Percentiles rank a stretch among this genome's conserved stretches.
These are phyloP conservation scores for Cutaneotrichosporon cavernicola DNA, from an alignment of 1,284 basidiomycete species.

Conservation along the genomic window DNA sequence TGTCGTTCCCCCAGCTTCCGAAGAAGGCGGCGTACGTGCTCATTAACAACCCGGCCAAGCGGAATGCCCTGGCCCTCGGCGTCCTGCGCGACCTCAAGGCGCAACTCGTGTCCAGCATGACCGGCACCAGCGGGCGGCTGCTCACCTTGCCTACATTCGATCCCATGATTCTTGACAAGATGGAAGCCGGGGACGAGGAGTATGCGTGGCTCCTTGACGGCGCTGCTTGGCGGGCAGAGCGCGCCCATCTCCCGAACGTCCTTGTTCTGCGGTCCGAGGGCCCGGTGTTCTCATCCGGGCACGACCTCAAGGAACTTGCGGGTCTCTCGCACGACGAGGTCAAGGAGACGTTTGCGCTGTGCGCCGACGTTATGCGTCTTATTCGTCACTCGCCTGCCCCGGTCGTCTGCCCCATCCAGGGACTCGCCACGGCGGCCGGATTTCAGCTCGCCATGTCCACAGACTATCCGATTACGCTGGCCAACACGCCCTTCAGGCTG, in stretches of 20 bases:
- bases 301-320: slow-evolving; percentile 27
- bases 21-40: slow-evolving; percentile 22
- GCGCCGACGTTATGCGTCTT: slow-evolving; percentile 26
- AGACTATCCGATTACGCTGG: slow-evolving; percentile 26
- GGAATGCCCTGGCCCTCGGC: slow-evolving; percentile 25
- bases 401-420: slow-evolving; percentile 23
- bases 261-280: slow-evolving; percentile 25
- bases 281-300: slow-evolving; percentile 24
- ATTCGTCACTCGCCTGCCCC: slow-evolving; percentile 23
- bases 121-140: slow-evolving; percentile 8
- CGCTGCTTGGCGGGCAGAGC: slow-evolving; percentile 15
- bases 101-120: slow-evolving; percentile 18
- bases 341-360: slow-evolving; percentile 27
- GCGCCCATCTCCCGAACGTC: slow-evolving; percentile 18
- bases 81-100: slow-evolving; percentile 21
- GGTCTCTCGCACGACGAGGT: slow-evolving; percentile 22
- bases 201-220: slow-evolving; percentile 23
- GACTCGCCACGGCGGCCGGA: slow-evolving; percentile 23
- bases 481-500: slow-evolving; percentile 21
- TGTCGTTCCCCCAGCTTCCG: slow-evolving; percentile 20
- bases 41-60: slow-evolving; percentile 28
- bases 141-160: slow-evolving; percentile 18
- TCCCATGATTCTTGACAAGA: slow-evolving; percentile 18
- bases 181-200: slow-evolving; percentile 16
- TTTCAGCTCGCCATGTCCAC: slow-evolving; percentile 27